Base-by-base conservation (phyloP, 495 filamentous ascomycete genomes). In the Hyaloscypha bicolor region DNA sequence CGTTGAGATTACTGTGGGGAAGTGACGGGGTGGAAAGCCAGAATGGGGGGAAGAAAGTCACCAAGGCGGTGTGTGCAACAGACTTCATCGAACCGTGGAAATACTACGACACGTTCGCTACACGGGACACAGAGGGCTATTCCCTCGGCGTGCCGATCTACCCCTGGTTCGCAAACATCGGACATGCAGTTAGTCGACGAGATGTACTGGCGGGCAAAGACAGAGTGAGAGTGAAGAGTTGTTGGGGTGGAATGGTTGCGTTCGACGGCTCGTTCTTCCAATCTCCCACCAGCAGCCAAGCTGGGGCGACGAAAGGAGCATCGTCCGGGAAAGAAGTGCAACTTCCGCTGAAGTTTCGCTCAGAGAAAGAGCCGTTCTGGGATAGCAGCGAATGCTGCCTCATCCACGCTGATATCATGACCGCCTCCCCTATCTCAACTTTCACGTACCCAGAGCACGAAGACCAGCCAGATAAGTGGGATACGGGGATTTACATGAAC, bases 81-180 rank as follows among this genome's bases (percentile, higher is more conserved):
- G 92, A 95, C 74, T 94, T 91, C 68, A 86, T 88, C 72, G 88
- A 88, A 58, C 85, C 89, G 0, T 87, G 92, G 76, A 91, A 91
- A 70, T 92, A 90, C 75, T 95, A 95, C 72, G 92, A 95, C 76
- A 89, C 90, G 3, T 93, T 89, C 79, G 91, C 92, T 12, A 89
- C 89, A 22, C 83, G 92, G 4, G 92, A 95, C 70, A 74, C 83
- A 6, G 87, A 93, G 65, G 91, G 92, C 1, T 90, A 87, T 71
- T 82, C 82, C 60, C 81, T 89, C 69, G 91, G 89, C 0, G 76
- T 93, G 1, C 88, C 90, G 0, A 87, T 92, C 71, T 95, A 81
- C 72, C 92, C 92, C 0, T 91, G 88, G 85, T 94, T 94, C 71
- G 80, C 86, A 0, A 78, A 75, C 33, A 79, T 84, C 3, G 90